A percentile compares a stretch with the other conserved stretches of the same genome.
Conservation (phyloP, 73 alveolate species). For the Symbiodinium pilosum region DNA sequence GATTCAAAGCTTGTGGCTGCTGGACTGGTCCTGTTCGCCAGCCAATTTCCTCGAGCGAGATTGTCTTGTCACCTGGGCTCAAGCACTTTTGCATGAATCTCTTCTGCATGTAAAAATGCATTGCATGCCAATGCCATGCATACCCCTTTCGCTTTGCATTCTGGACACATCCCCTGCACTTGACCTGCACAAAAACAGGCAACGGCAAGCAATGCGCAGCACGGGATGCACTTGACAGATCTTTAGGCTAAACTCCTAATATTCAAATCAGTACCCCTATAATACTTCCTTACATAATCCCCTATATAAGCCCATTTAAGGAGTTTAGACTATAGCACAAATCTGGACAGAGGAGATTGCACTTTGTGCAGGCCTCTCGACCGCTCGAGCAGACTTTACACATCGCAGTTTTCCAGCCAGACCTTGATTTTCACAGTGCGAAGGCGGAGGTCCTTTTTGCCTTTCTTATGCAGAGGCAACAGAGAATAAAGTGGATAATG, state of each 20-base stretch:
- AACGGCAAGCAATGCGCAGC: too few species aligned
- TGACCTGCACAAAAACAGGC: not conserved
- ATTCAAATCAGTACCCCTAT: too few species aligned
- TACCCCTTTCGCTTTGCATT: not conserved
- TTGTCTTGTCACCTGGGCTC: constrained; percentile 22
- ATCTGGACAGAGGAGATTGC: not conserved
- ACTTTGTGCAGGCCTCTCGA: constrained; percentile 14
- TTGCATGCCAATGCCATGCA: too few species aligned
- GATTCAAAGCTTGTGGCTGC: too few species aligned
- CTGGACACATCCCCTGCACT: not conserved
- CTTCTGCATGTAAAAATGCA: too few species aligned
- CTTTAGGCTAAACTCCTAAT: too few species aligned
- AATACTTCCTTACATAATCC: too few species aligned
- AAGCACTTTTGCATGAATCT: too few species aligned
- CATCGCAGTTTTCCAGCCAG: constrained; percentile 83
- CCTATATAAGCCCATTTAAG: too few species aligned
- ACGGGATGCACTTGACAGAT: too few species aligned
- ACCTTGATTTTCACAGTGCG: not conserved
- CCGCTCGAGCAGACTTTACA: constrained; percentile 22
- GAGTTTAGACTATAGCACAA: too few species aligned
- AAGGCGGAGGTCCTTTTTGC: not conserved
- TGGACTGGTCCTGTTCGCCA: constrained; percentile 48
- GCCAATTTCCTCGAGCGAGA: constrained; percentile 42
- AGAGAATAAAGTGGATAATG: too few species aligned
- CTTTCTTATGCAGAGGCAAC: not conserved